phyloP scores from a whole-genome alignment of 2,329 filamentous ascomycete species.

The Scopulariopsis brevicaulis region DNA sequence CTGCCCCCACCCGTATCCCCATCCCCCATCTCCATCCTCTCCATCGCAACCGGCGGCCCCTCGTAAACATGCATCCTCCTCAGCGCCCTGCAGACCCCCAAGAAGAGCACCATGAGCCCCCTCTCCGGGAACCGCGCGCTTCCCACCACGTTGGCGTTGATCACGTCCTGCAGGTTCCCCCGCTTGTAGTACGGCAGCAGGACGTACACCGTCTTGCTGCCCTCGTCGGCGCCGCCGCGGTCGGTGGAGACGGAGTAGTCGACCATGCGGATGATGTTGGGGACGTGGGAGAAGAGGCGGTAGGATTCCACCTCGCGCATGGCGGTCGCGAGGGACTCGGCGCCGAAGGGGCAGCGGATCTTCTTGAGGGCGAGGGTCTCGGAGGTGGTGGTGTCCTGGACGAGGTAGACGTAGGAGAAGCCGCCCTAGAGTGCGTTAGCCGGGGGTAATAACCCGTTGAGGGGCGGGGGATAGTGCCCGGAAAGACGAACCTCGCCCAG shows the following conservation, averaged over 20 bases:
- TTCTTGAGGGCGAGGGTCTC: conserved; percentile 94
- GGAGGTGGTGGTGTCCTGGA: conserved; percentile 76
- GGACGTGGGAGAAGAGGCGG: conserved; percentile 70
- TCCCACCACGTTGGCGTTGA: conserved; percentile 97
- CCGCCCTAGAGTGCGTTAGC: conserved; percentile 46
- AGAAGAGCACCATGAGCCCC: conserved; percentile 76
- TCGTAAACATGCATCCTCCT: conserved; percentile 86
- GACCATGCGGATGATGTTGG: conserved; percentile 76
- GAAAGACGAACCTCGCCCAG: conserved; percentile 65
- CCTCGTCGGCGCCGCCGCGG: conserved; percentile 40
- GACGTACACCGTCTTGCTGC: conserved; percentile 88
- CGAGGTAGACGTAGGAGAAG: conserved; percentile 98
- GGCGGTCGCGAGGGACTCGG: conserved; percentile 88
- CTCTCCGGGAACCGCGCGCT: conserved; percentile 82
- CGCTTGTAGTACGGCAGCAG: conserved; percentile 89
- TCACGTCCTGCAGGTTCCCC: conserved; percentile 94
- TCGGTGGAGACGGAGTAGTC: conserved; percentile 77
- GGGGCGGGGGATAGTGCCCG: not conserved
- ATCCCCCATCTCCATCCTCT: conserved; percentile 41
- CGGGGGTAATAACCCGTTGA: not conserved
- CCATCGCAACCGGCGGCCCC: conserved; percentile 30
- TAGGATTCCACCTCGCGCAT: conserved; percentile 98
- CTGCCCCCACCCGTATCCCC: conserved; percentile 23
- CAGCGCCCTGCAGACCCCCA: conserved; percentile 82
- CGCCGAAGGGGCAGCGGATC: conserved; percentile 95